Evolutionary conservation across 1,139 yeast genomes (phyloP), one percentile per base, ranked within the genome.

Genomic region (Schwanniomyces etchellsii): DNA sequence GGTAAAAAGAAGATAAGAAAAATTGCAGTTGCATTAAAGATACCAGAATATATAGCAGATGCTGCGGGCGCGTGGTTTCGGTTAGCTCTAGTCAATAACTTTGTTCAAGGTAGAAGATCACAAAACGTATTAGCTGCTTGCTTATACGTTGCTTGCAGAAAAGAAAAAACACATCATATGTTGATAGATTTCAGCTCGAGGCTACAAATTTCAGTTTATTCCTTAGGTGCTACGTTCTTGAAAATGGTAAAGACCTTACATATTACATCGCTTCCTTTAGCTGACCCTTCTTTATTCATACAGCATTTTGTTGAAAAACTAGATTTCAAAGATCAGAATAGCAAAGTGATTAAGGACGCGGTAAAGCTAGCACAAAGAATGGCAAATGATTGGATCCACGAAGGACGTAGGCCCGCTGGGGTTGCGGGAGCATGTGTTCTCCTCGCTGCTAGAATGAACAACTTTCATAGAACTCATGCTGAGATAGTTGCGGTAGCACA

Each of bases 341-440:
- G 79, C 24, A 81, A 79, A 45, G 95, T 91, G 11, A 81, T 84
- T 20, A 73, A 72, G 34, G 98, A 93, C 54, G 97, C 98, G 0
- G 80, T 80, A 5, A 76, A 81, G 43, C 61, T 91, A 22, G 95
- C 95, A 1, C 86, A 78, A 47, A 68, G 96, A 44, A 91, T 91
- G 99, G 71, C 89, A 14, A 74, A 79, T 30, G 98, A 91, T 52
- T 91, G 97, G 96, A 83, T 91, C 40, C 84, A 81, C 49, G 94
- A 86, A 54, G 99, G 99, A 20, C 74, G 99, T 51, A 71, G 98
- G 38, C 98, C 98, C 0, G 97, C 98, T 0, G 98, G 99, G 48
- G 76, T 91, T 31, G 98, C 98, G 0, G 99, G 98, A 17, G 98
- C 98, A 0, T 88, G 97, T 56, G 71, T 91, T 2, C 56, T 93